Evolutionary conservation across 805 yeast species (phyloP).

Genomic region (Hanseniaspora meyeri): DNA sequence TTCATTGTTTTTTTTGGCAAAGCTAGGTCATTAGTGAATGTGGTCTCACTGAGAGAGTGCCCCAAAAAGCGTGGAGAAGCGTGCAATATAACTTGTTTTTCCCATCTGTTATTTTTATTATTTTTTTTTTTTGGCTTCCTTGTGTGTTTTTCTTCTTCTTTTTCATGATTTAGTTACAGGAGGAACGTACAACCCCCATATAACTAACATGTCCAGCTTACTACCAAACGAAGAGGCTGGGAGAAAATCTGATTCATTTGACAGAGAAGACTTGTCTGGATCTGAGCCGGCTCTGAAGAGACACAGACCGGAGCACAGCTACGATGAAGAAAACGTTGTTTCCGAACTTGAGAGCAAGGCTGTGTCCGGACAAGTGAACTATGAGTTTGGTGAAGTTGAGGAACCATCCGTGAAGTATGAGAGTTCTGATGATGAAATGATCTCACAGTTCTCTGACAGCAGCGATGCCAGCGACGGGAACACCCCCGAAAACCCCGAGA

Average conservation of each 20-base stretch:
- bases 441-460: conserved; percentile 21
- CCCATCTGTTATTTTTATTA: too few species aligned
- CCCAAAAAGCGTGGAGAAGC: too few species aligned
- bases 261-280: neutral
- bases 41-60: too few species aligned
- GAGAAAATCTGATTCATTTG: neutral
- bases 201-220: neutral
- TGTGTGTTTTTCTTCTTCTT: too few species aligned
- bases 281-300: conserved; percentile 5
- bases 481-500: neutral
- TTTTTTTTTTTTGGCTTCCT: too few species aligned
- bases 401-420: conserved; percentile 20
- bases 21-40: neutral
- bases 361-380: neutral
- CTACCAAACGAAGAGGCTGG: neutral
- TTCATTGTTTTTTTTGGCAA: too few species aligned
- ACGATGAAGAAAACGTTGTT: neutral
- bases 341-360: neutral
- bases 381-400: conserved; percentile 6
- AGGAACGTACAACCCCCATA: too few species aligned
- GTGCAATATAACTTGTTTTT: too few species aligned
- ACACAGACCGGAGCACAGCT: neutral
- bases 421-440: conserved; percentile 31
- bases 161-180: too few species aligned
- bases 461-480: conserved; percentile 22